Conservation (phyloP, 108 stramenopile species). For the Skeletonema marinoi region DNA sequence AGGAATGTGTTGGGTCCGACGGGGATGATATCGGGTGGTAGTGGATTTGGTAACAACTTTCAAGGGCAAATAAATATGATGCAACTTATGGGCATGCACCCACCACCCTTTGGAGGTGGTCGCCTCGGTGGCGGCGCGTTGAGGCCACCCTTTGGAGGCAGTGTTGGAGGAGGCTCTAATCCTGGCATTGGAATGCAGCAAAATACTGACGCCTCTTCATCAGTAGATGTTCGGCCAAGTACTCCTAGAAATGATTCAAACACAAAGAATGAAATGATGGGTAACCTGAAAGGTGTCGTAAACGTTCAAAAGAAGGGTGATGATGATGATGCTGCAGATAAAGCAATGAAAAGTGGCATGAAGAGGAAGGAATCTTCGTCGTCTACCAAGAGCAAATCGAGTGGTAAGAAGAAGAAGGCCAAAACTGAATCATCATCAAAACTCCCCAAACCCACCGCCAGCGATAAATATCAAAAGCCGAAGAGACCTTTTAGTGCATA, state of each 20-base stretch:
- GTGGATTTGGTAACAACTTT: background rate
- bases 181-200: background rate
- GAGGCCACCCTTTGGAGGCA: background rate
- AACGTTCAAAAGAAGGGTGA: background rate
- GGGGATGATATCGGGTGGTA: background rate
- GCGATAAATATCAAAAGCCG: conserved; percentile 17
- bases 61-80: background rate
- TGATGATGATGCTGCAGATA: too few species aligned
- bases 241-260: background rate
- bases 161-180: background rate
- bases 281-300: background rate
- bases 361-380: background rate
- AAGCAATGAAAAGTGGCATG: background rate
- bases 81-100: background rate
- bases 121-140: background rate
- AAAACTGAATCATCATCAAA: background rate
- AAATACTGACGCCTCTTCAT: background rate
- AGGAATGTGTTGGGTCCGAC: too few species aligned
- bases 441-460: background rate
- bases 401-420: background rate
- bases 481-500: conserved; percentile 50
- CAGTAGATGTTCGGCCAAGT: background rate
- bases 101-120: background rate
- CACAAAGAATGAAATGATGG: background rate
- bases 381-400: too few species aligned